Evolutionary conservation across 192 early-diverging fungal genomes (phyloP).

Genomic region (Coemansia sp.): DNA sequence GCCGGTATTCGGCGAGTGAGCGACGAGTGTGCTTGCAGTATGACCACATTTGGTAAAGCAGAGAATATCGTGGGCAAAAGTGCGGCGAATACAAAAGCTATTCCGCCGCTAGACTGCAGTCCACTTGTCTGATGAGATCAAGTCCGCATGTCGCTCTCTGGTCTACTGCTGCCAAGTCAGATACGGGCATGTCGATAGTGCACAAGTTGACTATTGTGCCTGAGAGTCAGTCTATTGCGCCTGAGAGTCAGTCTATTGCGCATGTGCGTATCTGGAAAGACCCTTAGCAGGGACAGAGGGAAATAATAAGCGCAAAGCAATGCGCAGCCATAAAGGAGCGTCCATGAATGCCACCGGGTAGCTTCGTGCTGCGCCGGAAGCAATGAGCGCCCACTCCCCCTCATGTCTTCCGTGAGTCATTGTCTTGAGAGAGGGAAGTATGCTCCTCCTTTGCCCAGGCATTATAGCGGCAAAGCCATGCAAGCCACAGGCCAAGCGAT

Average conservation of each 20-base stretch:
- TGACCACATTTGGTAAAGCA: neutral
- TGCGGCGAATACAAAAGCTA: neutral
- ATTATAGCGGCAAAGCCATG: slow-evolving; percentile 9
- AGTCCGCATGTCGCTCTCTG: neutral
- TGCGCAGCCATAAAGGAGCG: neutral
- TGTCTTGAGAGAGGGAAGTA: neutral
- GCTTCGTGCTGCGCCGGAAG: neutral
- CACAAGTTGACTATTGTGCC: neutral
- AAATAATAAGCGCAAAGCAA: neutral
- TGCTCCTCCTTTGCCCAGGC: neutral
- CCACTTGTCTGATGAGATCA: neutral
- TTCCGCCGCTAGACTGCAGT: neutral
- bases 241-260: no score
- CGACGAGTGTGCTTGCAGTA: neutral
- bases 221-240: neutral
- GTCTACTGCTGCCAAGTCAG: neutral
- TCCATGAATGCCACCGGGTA: neutral
- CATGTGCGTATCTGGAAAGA: slow-evolving; percentile 9
- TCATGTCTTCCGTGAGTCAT: neutral
- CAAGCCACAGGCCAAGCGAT: slow-evolving; percentile 9
- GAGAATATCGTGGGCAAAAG: neutral
- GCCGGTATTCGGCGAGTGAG: neutral
- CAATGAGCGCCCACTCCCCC: neutral
- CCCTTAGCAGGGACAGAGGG: slow-evolving; percentile 3
- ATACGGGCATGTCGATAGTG: neutral